Base-by-base conservation (phyloP, 208 protist species). In the Strigomonas galati region DNA sequence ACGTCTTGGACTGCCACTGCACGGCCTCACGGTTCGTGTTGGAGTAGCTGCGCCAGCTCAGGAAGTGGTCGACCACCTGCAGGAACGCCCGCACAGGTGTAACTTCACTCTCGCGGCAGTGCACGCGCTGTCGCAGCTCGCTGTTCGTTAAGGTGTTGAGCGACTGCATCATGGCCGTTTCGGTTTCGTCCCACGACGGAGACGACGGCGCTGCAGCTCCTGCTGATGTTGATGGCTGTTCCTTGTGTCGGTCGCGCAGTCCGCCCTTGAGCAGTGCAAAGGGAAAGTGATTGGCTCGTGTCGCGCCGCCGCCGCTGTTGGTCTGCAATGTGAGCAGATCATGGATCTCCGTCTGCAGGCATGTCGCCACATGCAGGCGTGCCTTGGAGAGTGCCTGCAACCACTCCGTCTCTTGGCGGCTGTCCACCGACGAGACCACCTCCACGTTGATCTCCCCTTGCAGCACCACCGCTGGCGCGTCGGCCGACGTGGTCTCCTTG, bases 1-100 rank as follows among this genome's bases (percentile, higher is more conserved):
- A 94, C 17, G 55, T 60, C 17, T 67, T 56, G n/a, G 82, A 72
- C 31, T 74, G 66, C 82, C 88, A 89, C 60, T 74, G 37, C 64
- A 73, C 26, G 26, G 57, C 40, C 28, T 65, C 58, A 0, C 57
- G 53, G 40, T 71, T 48, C 3, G 63, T 46, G 56, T 79, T 53
- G 14, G 62, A 59, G 30, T 21, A 40, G 28, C 67, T 48, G 27
- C 70, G 66, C 23, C 66, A 57, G 28, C 74, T 59, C 21, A 89
- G 56, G 19, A 67, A 58, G 67, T 84, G 72, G 7, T 71, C 82
- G 46, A 89, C 73, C 2, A 88, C 62, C 31, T 63, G 44, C 19
- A 95, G 74, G 7, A 76, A 76, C 19, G 76, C 83, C 21, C 89
- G 83, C 28, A 88, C 85, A 21, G 68, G 74, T 1, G 82, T 72